These are phyloP conservation scores for Aleurites moluccanus DNA, from an alignment of 441 rosid genomes.

Conservation along the genomic window DNA sequence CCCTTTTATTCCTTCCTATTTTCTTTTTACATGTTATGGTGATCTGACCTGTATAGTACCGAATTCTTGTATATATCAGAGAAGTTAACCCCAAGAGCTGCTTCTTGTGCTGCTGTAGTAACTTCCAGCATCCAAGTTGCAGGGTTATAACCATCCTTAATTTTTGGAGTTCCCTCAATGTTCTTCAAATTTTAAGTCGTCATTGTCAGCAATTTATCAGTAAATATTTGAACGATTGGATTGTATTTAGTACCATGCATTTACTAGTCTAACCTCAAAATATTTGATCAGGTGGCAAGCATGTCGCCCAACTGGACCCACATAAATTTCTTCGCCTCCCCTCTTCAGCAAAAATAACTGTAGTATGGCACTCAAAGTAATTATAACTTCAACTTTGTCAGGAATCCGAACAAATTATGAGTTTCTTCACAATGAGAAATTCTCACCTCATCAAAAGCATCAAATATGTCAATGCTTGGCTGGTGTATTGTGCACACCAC, in stretches of 20 bases:
- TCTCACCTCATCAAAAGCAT: slow-evolving; percentile 70
- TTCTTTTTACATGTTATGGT: neutral
- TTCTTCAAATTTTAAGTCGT: slow-evolving; percentile 33
- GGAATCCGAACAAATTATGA: neutral
- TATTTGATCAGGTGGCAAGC: slow-evolving; percentile 54
- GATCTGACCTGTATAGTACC: slow-evolving; percentile 45
- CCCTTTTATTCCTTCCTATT: neutral
- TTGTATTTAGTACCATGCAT: neutral
- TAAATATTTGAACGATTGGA: neutral
- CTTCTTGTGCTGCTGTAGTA: slow-evolving; percentile 52
- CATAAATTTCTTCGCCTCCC: slow-evolving; percentile 68
- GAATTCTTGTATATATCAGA: slow-evolving; percentile 49
- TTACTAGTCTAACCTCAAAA: slow-evolving; percentile 50
- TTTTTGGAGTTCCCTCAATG: slow-evolving; percentile 49
- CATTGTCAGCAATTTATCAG: slow-evolving; percentile 4
- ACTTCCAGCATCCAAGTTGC: slow-evolving; percentile 79
- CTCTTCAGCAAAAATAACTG: slow-evolving; percentile 59
- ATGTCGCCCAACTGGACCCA: slow-evolving; percentile 63
- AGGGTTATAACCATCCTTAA: slow-evolving; percentile 62
- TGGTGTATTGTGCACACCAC: slow-evolving; percentile 79
- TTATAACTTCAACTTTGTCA: slow-evolving; percentile 20
- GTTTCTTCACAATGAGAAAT: neutral
- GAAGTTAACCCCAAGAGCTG: slow-evolving; percentile 45
- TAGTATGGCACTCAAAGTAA: slow-evolving; percentile 13
- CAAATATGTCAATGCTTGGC: too few species aligned